These are phyloP conservation scores for Schizophyllum commune DNA, from an alignment of 1,284 basidiomycete species.

Conservation along the genomic window DNA sequence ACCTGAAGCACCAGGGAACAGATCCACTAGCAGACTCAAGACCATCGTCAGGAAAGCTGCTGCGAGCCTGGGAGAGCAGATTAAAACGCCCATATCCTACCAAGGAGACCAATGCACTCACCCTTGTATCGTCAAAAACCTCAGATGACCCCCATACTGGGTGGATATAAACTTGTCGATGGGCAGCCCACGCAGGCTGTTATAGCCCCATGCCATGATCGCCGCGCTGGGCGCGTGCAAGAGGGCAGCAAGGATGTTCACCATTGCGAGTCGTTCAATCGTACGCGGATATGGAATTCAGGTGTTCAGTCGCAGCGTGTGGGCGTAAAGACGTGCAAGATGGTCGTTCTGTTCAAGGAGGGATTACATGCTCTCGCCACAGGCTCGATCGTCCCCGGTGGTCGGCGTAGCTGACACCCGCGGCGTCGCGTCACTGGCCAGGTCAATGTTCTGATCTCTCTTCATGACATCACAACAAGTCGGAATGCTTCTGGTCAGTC, in stretches of 20 bases:
- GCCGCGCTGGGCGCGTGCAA: neutral
- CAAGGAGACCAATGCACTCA: slow-evolving; percentile 20
- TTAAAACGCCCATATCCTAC: neutral
- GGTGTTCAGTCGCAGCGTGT: too few relatives aligned
- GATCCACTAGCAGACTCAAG: slow-evolving; percentile 37
- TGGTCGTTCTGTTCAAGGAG: neutral
- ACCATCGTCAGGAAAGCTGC: slow-evolving; percentile 46
- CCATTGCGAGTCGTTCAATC: too few relatives aligned
- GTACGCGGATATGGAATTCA: too few relatives aligned
- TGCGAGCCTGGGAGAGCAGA: slow-evolving; percentile 26
- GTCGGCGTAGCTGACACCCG: neutral
- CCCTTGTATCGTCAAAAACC: slow-evolving; percentile 77
- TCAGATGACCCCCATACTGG: slow-evolving; percentile 58
- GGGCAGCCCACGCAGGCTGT: slow-evolving; percentile 25
- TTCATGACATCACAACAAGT: neutral
- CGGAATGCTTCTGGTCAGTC: neutral
- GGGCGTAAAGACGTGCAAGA: neutral
- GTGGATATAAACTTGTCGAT: slow-evolving; percentile 30
- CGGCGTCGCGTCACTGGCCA: neutral
- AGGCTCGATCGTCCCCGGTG: neutral
- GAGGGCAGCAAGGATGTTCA: neutral
- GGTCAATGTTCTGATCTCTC: neutral
- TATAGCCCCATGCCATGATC: neutral
- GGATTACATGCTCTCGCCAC: neutral
- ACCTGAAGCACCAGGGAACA: slow-evolving; percentile 42